These are phyloP conservation scores for Elongisporangium prolatum DNA, from an alignment of 352 stramenopile species.

Conservation along the genomic window DNA sequence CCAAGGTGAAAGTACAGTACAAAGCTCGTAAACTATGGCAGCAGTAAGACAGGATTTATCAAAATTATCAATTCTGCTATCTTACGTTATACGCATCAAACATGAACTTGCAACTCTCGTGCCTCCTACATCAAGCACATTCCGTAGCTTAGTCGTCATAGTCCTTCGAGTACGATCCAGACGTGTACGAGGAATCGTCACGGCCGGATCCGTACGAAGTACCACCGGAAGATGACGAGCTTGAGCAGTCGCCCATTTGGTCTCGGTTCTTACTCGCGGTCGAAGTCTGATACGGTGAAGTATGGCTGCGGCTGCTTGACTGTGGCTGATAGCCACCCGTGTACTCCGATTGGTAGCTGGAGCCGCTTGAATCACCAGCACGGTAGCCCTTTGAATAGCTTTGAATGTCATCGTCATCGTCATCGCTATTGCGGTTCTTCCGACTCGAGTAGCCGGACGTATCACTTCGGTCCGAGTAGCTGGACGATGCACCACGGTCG, in stretches of 20 bases:
- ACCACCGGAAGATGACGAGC: neutral
- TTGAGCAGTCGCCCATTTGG: neutral
- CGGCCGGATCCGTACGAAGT: neutral
- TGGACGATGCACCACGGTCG: neutral
- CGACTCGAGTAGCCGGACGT: neutral
- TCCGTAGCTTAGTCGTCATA: neutral
- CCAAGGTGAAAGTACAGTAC: too few relatives aligned
- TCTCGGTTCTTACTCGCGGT: neutral
- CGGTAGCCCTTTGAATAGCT: neutral
- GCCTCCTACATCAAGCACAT: too few relatives aligned
- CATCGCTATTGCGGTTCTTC: neutral
- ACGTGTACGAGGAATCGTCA: neutral
- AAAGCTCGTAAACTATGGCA: too few relatives aligned
- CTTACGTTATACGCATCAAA: neutral
- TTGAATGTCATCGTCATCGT: neutral
- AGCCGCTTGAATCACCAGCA: neutral
- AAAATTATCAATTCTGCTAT: too few relatives aligned
- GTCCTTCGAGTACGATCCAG: neutral
- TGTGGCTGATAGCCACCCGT: neutral
- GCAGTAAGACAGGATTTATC: too few relatives aligned
- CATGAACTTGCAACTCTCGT: neutral
- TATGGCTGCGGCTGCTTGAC: neutral
- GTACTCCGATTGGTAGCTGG: neutral
- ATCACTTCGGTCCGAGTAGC: neutral
- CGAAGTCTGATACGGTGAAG: neutral